Conservation (phyloP, 1,284 basidiomycete species). For the Stygiomarasmius scandens region DNA sequence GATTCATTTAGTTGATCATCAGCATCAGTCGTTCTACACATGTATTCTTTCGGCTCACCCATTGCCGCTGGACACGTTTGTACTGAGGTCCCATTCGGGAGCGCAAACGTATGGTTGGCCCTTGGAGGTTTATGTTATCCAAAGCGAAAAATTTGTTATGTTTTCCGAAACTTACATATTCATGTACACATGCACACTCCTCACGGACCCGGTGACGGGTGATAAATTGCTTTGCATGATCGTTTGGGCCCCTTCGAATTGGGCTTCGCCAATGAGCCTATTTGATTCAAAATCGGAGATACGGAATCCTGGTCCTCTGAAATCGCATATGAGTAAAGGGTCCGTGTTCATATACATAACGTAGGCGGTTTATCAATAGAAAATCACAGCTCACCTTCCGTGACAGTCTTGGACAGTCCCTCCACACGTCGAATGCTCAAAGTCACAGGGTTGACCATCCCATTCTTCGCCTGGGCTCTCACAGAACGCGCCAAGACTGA, state of each 20-base stretch:
- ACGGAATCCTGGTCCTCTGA: constrained; percentile 71
- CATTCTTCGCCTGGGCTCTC: constrained; percentile 71
- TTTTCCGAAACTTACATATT: constrained; percentile 54
- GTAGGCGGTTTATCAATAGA: no score
- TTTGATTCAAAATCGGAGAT: constrained; percentile 76
- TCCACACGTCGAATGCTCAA: constrained; percentile 76
- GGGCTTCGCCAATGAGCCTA: constrained; percentile 64
- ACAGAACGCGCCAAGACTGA: constrained; percentile 72
- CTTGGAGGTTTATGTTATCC: constrained; percentile 40
- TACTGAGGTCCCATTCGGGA: constrained; percentile 69
- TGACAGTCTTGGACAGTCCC: constrained; percentile 67
- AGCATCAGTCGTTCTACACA: background rate
- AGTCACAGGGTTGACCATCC: constrained; percentile 67
- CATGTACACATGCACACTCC: constrained; percentile 67
- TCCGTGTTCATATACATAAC: no score
- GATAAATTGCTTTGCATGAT: constrained; percentile 56
- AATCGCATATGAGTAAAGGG: constrained; percentile 1
- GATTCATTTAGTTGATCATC: constrained; percentile 7
- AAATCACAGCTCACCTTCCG: constrained; percentile 53
- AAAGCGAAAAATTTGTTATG: constrained; percentile 5
- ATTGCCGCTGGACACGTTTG: constrained; percentile 80
- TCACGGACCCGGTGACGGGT: constrained; percentile 59
- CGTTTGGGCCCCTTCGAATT: constrained; percentile 65
- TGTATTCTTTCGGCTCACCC: constrained; percentile 45
- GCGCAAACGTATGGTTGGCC: constrained; percentile 64